phyloP scores from a whole-genome alignment of 208 protist species.

The Porcisia hertigi region DNA sequence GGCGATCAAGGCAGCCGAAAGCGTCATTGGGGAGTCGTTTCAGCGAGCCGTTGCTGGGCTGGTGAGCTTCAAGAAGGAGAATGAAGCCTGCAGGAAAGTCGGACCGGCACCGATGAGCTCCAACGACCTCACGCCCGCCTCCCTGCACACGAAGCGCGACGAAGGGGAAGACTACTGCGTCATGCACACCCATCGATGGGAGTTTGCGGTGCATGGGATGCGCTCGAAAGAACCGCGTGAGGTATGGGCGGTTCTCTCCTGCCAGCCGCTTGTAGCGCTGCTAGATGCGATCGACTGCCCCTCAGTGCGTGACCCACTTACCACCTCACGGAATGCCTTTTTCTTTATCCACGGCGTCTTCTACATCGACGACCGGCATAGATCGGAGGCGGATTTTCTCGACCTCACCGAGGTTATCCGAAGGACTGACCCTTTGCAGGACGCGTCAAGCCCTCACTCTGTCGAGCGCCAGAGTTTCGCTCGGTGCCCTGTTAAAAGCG shows the following conservation, averaged over 20 bases:
- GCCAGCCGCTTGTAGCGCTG: slow-evolving; percentile 69
- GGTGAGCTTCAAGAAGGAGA: slow-evolving; percentile 29
- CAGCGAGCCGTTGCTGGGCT: slow-evolving; percentile 14
- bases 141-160: slow-evolving; percentile 42
- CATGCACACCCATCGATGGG: slow-evolving; percentile 75
- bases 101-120: background rate
- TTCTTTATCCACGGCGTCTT: slow-evolving; percentile 83
- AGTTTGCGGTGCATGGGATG: slow-evolving; percentile 56
- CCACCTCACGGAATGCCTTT: slow-evolving; percentile 59
- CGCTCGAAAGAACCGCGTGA: slow-evolving; percentile 42
- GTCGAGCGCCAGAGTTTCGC: slow-evolving; percentile 46
- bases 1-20: slow-evolving; percentile 35
- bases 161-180: slow-evolving; percentile 69
- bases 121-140: slow-evolving; percentile 34
- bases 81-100: background rate
- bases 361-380: slow-evolving; percentile 82
- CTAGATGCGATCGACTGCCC: slow-evolving; percentile 70
- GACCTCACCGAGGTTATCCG: slow-evolving; percentile 64
- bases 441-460: background rate
- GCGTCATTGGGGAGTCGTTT: slow-evolving; percentile 38
- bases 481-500: slow-evolving; percentile 64
- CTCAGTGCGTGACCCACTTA: slow-evolving; percentile 21
- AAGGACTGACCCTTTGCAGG: slow-evolving; percentile 34
- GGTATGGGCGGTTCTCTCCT: slow-evolving; percentile 75
- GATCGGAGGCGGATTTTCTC: slow-evolving; percentile 41